Conservation (phyloP, 305 asterid genomes). For the Ruellia speciosa region DNA sequence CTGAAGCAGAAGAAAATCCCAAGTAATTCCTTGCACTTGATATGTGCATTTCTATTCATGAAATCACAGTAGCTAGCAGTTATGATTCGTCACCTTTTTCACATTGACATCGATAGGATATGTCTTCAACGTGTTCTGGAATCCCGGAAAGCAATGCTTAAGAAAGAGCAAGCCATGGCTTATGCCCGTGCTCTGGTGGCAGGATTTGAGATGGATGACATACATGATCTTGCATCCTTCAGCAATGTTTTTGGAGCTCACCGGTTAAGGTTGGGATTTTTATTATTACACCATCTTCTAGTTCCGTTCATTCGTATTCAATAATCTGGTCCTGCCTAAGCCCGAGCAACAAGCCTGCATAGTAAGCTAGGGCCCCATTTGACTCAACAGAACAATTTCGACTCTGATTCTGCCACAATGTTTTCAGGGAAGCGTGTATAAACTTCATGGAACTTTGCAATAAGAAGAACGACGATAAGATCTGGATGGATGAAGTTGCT, state of each 20-base stretch:
- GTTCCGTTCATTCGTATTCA: too few species aligned
- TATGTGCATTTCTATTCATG: slow-evolving; percentile 2
- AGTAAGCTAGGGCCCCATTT: too few species aligned
- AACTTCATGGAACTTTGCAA: slow-evolving; percentile 62
- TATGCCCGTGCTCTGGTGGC: slow-evolving; percentile 80
- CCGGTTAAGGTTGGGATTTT: slow-evolving; percentile 51
- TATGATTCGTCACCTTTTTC: neutral
- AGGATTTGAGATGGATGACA: slow-evolving; percentile 55
- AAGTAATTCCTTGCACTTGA: slow-evolving; percentile 35
- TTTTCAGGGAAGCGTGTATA: slow-evolving; percentile 57
- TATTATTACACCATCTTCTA: neutral
- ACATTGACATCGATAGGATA: slow-evolving; percentile 35
- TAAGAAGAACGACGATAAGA: slow-evolving; percentile 54
- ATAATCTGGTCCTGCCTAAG: too few species aligned
- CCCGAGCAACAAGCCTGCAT: too few species aligned
- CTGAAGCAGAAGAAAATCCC: slow-evolving; percentile 44
- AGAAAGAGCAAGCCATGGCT: slow-evolving; percentile 91
- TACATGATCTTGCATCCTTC: slow-evolving; percentile 61
- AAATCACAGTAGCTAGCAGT: slow-evolving; percentile 1
- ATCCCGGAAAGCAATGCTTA: slow-evolving; percentile 61
- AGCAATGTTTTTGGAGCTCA: slow-evolving; percentile 71
- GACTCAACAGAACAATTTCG: too few species aligned
- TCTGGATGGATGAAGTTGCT: slow-evolving; percentile 88
- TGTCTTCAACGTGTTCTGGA: slow-evolving; percentile 68
- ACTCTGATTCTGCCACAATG: too few species aligned